Evolutionary conservation across 2,329 filamentous ascomycete species (phyloP).

Genomic region (Huntiella abstrusa): DNA sequence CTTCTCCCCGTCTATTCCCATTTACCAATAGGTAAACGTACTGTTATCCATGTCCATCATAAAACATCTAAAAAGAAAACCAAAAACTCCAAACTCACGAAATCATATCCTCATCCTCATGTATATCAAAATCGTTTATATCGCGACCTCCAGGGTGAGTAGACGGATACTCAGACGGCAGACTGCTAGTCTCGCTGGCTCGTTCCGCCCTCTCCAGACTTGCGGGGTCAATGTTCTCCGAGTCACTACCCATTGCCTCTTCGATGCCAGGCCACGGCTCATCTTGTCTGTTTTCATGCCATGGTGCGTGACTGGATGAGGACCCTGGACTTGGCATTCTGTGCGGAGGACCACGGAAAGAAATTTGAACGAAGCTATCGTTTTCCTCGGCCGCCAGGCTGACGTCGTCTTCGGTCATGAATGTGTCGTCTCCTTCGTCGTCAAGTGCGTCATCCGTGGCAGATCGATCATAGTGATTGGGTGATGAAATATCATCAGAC

Average conservation of each 20-base stretch:
- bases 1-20: too few relatives aligned
- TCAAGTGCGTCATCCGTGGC: conserved; percentile 16
- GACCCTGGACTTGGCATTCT: neutral
- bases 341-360: conserved; percentile 13
- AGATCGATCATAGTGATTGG: conserved; percentile 17
- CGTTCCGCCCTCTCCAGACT: neutral
- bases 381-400: conserved; percentile 15
- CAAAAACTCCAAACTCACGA: neutral
- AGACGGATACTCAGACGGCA: conserved; percentile 37
- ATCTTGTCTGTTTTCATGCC: conserved; percentile 27
- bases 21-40: too few relatives aligned
- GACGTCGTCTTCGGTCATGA: conserved; percentile 19
- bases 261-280: conserved; percentile 39
- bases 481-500: too few relatives aligned
- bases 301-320: neutral
- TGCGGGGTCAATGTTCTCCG: conserved; percentile 31
- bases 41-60: too few relatives aligned
- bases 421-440: conserved; percentile 19
- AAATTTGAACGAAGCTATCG: conserved; percentile 14
- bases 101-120: conserved; percentile 20
- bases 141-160: conserved; percentile 22
- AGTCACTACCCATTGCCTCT: conserved; percentile 24
- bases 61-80: too few relatives aligned
- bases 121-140: conserved; percentile 25
- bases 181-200: conserved; percentile 22